Evolutionary conservation across 176 grass and related monocot species (phyloP).

Genomic region (Tillandsia fasciculata): DNA sequence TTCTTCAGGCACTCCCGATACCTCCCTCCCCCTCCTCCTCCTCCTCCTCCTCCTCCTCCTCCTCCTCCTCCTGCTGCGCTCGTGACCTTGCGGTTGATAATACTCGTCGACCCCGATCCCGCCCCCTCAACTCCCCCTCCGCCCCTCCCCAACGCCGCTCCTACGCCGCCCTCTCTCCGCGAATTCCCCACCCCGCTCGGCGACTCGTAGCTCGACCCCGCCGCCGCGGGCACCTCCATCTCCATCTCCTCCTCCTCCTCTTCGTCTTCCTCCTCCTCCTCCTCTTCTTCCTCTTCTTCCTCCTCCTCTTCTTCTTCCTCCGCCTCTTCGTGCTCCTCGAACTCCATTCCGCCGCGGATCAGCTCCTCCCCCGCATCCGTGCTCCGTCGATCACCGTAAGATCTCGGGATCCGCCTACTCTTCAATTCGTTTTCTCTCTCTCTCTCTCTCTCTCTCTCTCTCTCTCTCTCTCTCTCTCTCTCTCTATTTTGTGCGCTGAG

Average conservation of each 20-base stretch:
- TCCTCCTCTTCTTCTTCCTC: constrained; percentile 40
- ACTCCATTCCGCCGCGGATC: constrained; percentile 32
- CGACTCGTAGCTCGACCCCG: constrained; percentile 51
- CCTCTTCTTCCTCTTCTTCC: constrained; percentile 44
- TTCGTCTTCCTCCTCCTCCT: constrained; percentile 39
- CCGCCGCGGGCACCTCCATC: constrained; percentile 2
- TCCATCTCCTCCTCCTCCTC: constrained; percentile 36
- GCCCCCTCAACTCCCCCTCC: not conserved
- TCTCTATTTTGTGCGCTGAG: not conserved
- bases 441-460: not conserved
- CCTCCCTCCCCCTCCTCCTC: constrained; percentile 16
- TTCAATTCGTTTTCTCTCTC: not conserved
- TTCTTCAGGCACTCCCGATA: constrained; percentile 90
- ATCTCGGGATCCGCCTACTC: not conserved
- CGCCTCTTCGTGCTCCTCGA: constrained; percentile 44
- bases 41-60: constrained; percentile 8
- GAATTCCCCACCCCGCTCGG: not conserved
- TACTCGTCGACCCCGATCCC: not conserved
- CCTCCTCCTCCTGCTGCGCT: not conserved
- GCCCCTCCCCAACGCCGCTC: not conserved
- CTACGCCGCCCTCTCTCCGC: not conserved
- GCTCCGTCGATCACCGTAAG: not conserved
- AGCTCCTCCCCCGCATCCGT: not conserved
- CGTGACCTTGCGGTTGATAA: not conserved
- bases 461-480: not conserved